Percentiles rank a stretch among this genome's conserved stretches.
phyloP scores from a whole-genome alignment of 805 yeast genomes.

The Wickerhamiella dianesei region DNA sequence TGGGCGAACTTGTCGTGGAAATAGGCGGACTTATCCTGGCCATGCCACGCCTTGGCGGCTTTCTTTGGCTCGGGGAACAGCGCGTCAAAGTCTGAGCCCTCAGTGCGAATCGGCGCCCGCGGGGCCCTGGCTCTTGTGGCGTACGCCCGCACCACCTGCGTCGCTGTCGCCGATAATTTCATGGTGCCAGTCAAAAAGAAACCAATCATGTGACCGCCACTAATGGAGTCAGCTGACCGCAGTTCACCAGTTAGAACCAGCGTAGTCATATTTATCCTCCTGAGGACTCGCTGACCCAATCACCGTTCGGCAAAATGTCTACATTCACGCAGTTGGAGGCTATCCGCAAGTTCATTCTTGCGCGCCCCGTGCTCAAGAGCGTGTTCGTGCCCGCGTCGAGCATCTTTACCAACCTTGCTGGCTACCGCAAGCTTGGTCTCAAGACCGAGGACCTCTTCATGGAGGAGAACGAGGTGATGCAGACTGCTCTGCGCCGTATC shows the following conservation, averaged over 20 bases:
- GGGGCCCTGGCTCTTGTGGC: constrained; percentile 3
- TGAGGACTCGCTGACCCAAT: constrained; percentile 10
- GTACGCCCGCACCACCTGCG: not conserved
- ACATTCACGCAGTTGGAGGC: constrained; percentile 28
- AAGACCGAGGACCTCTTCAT: constrained; percentile 71
- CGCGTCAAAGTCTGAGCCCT: constrained; percentile 13
- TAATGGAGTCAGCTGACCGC: not conserved
- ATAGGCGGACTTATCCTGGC: constrained; percentile 47
- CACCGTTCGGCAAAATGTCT: constrained; percentile 20
- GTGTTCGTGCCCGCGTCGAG: constrained; percentile 70
- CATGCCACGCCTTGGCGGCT: constrained; percentile 54
- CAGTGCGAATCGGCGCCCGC: constrained; percentile 11
- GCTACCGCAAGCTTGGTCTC: constrained; percentile 91
- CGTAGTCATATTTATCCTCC: not conserved
- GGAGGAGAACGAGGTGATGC: constrained; percentile 79
- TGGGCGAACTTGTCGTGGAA: constrained; percentile 52
- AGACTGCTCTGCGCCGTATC: constrained; percentile 77
- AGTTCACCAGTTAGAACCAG: not conserved
- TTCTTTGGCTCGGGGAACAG: constrained; percentile 17
- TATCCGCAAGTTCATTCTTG: constrained; percentile 58
- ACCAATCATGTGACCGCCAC: not conserved
- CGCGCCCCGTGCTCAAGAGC: constrained; percentile 64
- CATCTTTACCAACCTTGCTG: constrained; percentile 58
- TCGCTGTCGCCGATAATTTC: not conserved
- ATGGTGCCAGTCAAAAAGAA: not conserved